Evolutionary conservation across 1,284 basidiomycete species (phyloP).

Genomic region (Pseudozyma sp.): DNA sequence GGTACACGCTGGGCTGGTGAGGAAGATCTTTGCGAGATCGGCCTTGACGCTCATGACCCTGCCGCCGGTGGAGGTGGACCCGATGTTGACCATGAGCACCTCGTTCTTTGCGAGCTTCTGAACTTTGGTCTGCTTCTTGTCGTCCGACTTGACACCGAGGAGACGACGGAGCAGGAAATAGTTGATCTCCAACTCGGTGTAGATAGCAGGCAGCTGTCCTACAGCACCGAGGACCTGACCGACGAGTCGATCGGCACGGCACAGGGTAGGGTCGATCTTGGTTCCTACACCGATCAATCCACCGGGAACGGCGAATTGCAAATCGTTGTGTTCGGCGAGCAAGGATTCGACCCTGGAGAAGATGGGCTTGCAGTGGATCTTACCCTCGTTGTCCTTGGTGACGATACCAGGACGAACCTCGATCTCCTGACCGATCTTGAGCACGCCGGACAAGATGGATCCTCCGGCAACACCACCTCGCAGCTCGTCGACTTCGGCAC

Average conservation of each 20-base stretch:
- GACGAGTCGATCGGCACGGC: slow-evolving; percentile 94
- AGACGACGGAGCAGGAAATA: slow-evolving; percentile 76
- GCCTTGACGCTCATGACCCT: slow-evolving; percentile 66
- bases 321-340: slow-evolving; percentile 92
- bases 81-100: slow-evolving; percentile 76
- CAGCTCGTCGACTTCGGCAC: slow-evolving; percentile 93
- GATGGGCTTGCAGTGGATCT: slow-evolving; percentile 92
- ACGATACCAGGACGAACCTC: slow-evolving; percentile 98
- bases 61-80: slow-evolving; percentile 66
- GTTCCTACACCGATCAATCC: slow-evolving; percentile 98
- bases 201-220: slow-evolving; percentile 91
- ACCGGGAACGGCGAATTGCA: slow-evolving; percentile 95
- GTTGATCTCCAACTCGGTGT: slow-evolving; percentile 89
- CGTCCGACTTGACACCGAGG: slow-evolving; percentile 97
- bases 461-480: slow-evolving; percentile 99
- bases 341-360: slow-evolving; percentile 90
- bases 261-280: slow-evolving; percentile 93
- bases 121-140: slow-evolving; percentile 94
- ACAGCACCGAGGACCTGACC: slow-evolving; percentile 95
- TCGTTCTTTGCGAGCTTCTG: slow-evolving; percentile 93
- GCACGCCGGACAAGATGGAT: slow-evolving; percentile 91
- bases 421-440: slow-evolving; percentile 89
- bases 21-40: slow-evolving; percentile 67
- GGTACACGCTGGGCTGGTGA: slow-evolving; percentile 67
- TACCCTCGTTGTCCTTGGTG: slow-evolving; percentile 90